Percentiles rank a stretch among this genome's conserved stretches.
phyloP scores from a whole-genome alignment of 768 basidiomycete species.

The Lepiota brunneoincarnata region DNA sequence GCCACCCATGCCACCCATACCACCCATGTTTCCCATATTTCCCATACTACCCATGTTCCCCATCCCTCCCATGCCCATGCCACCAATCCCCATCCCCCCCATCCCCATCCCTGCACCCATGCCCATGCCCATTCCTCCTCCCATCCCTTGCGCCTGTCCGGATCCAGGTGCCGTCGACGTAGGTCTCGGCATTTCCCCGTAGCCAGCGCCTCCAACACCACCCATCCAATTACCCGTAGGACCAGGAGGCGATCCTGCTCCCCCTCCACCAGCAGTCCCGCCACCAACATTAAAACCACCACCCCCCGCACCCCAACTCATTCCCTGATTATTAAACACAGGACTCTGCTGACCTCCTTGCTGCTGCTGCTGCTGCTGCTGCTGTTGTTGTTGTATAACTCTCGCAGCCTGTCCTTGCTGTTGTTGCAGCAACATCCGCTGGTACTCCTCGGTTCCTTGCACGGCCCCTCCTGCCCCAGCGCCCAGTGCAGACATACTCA shows the following conservation, averaged over 20 bases:
- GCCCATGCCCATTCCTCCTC: background rate
- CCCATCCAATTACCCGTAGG: too few relatives aligned
- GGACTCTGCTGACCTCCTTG: slow-evolving; percentile 22
- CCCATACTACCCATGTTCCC: slow-evolving; percentile 6
- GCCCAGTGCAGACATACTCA: slow-evolving; percentile 29
- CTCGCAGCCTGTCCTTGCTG: slow-evolving; percentile 38
- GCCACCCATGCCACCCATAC: slow-evolving; percentile 5
- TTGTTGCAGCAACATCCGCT: slow-evolving; percentile 49
- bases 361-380: slow-evolving; percentile 28
- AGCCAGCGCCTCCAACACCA: slow-evolving; percentile 2
- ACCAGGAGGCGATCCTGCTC: too few relatives aligned
- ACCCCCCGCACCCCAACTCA: slow-evolving; percentile 4
- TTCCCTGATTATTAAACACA: slow-evolving; percentile 8
- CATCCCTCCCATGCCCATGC: slow-evolving; percentile 12
- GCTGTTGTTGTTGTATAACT: slow-evolving; percentile 30
- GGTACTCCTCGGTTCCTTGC: slow-evolving; percentile 46
- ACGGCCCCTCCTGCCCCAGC: slow-evolving; percentile 5
- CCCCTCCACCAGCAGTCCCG: slow-evolving; percentile 2
- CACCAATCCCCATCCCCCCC: slow-evolving; percentile 2
- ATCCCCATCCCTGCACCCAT: slow-evolving; percentile 4
- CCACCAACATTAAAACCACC: slow-evolving; percentile 1
- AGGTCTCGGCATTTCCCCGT: slow-evolving; percentile 5
- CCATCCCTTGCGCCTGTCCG: slow-evolving; percentile 1
- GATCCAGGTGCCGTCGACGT: slow-evolving; percentile 7
- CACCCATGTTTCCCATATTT: slow-evolving; percentile 5